These are phyloP conservation scores for Ilyonectria sp. DNA, from an alignment of 2,329 filamentous ascomycete genomes.

Conservation along the genomic window DNA sequence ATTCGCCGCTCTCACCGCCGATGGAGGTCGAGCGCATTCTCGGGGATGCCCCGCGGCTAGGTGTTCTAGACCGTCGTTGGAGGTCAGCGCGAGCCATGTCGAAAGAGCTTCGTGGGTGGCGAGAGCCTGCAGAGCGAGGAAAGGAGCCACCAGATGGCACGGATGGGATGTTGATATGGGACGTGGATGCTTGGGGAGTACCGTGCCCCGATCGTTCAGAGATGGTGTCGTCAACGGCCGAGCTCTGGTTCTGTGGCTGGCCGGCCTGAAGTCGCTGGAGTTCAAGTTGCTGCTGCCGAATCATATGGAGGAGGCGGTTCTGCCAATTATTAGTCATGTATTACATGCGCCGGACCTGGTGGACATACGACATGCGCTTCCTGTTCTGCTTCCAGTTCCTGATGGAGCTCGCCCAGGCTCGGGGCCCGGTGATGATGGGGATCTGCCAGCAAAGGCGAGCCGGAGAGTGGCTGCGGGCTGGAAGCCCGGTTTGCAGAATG, in stretches of 20 bases:
- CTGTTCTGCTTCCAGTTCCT: constrained; percentile 85
- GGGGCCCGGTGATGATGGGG: constrained; percentile 77
- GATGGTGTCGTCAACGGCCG: constrained; percentile 66
- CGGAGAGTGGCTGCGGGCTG: constrained; percentile 64
- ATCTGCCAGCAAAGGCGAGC: constrained; percentile 65
- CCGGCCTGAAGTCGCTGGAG: constrained; percentile 71
- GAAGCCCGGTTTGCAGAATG: constrained; percentile 48
- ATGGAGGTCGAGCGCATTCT: constrained; percentile 71
- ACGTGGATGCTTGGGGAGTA: constrained; percentile 53
- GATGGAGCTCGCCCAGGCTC: constrained; percentile 83
- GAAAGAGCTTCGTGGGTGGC: constrained; percentile 70
- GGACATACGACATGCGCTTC: constrained; percentile 79
- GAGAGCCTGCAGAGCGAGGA: constrained; percentile 66
- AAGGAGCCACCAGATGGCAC: constrained; percentile 58
- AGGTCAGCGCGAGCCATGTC: constrained; percentile 71
- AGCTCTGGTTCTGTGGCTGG: constrained; percentile 53
- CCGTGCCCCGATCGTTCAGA: constrained; percentile 62
- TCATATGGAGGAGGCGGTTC: constrained; percentile 85
- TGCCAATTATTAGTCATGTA: constrained; percentile 49
- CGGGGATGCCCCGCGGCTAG: constrained; percentile 71
- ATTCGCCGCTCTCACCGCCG: constrained; percentile 73
- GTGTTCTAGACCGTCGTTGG: constrained; percentile 71
- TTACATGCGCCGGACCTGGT: neutral
- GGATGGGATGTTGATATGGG: constrained; percentile 52
- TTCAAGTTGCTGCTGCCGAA: constrained; percentile 81